Conservation (phyloP, 2,329 filamentous ascomycete species). For the Knufia fluminis region DNA sequence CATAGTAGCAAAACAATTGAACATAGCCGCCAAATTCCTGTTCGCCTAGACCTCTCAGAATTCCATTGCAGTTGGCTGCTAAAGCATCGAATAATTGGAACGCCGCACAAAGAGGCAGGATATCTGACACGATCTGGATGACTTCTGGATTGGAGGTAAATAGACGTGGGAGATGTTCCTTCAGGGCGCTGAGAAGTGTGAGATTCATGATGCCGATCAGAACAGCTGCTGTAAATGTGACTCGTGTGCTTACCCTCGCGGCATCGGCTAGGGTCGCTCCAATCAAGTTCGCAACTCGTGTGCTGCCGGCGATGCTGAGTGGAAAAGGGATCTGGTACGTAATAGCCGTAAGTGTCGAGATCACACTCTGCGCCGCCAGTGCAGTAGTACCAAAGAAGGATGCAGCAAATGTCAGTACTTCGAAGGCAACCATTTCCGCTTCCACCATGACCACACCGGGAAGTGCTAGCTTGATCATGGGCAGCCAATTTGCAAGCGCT, state of each 20-base stretch:
- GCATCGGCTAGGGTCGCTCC: slow-evolving; percentile 74
- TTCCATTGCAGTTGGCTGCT: slow-evolving; percentile 68
- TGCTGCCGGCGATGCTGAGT: slow-evolving; percentile 77
- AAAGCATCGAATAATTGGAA: slow-evolving; percentile 87
- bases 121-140: slow-evolving; percentile 55
- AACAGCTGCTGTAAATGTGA: slow-evolving; percentile 58
- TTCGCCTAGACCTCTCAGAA: slow-evolving; percentile 76
- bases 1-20: slow-evolving; percentile 79
- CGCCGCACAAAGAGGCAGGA: slow-evolving; percentile 71
- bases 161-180: slow-evolving; percentile 65
- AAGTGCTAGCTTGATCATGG: slow-evolving; percentile 78
- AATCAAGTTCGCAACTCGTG: slow-evolving; percentile 83
- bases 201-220: slow-evolving; percentile 74
- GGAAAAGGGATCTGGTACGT: slow-evolving; percentile 91
- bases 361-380: slow-evolving; percentile 78
- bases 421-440: slow-evolving; percentile 88
- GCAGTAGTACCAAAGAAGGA: slow-evolving; percentile 70
- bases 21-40: slow-evolving; percentile 86
- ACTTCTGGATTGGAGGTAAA: slow-evolving; percentile 69
- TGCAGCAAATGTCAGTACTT: slow-evolving; percentile 74
- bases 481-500: slow-evolving; percentile 64
- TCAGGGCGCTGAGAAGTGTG: slow-evolving; percentile 56
- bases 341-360: slow-evolving; percentile 67
- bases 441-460: slow-evolving; percentile 91
- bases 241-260: slow-evolving; percentile 69